Evolutionary conservation across 345 rosid genomes (phyloP).

Genomic region (Sonneratia alba): DNA sequence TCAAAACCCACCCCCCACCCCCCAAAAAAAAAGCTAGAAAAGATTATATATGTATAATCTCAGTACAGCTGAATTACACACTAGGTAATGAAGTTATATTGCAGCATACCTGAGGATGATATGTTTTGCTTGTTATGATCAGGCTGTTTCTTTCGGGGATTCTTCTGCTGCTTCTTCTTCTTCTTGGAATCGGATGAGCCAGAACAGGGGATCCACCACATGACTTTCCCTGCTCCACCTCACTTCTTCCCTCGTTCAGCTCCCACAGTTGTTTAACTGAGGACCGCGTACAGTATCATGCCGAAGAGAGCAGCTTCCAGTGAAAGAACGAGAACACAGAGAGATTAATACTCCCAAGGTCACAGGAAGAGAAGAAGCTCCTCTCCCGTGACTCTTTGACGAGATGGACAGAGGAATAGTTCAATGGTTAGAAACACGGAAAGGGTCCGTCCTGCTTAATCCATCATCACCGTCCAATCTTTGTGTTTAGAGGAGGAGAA

Average conservation of each 20-base stretch:
- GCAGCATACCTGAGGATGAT: conserved; percentile 17
- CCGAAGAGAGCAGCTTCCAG: background rate
- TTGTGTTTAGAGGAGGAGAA: background rate
- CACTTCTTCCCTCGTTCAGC: background rate
- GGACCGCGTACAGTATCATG: no score
- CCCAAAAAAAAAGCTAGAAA: background rate
- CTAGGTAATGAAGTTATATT: background rate
- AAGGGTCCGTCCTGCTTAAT: background rate
- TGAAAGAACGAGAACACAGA: background rate
- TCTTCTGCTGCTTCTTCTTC: conserved; percentile 27
- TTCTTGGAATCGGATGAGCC: conserved; percentile 42
- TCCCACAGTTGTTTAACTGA: background rate
- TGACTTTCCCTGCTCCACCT: conserved; percentile 10
- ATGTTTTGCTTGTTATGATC: conserved; percentile 20
- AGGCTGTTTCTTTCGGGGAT: conserved; percentile 2
- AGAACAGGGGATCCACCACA: conserved; percentile 74
- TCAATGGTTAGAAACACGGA: background rate
- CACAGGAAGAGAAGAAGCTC: background rate
- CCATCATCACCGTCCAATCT: background rate
- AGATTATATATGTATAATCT: background rate
- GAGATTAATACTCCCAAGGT: background rate
- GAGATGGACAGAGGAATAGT: background rate
- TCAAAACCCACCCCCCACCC: no score
- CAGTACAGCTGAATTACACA: background rate
- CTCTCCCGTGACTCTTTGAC: background rate